Evolutionary conservation across 2,329 filamentous ascomycete genomes (phyloP).

Genomic region (Xylariaceae sp.): DNA sequence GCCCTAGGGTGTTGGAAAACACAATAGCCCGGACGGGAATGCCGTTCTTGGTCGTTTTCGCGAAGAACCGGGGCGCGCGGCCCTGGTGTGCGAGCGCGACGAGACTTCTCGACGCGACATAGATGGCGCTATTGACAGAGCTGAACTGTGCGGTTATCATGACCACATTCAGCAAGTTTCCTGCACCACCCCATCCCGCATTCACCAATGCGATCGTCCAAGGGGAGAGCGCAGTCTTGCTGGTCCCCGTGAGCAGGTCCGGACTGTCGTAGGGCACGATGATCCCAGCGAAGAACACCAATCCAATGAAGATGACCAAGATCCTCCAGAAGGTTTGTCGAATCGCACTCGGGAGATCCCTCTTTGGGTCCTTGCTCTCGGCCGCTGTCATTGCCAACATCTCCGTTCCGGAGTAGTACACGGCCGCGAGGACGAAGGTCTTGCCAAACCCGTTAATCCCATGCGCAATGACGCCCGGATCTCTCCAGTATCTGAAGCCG

Average conservation of each 20-base stretch:
- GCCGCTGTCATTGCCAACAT: constrained; percentile 46
- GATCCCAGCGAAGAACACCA: constrained; percentile 44
- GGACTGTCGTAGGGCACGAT: constrained; percentile 43
- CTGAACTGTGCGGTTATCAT: constrained; percentile 46
- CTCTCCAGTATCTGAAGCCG: constrained; percentile 44
- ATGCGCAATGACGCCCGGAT: constrained; percentile 44
- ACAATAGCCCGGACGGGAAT: constrained; percentile 39
- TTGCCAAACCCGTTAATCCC: constrained; percentile 46
- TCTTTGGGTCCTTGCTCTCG: constrained; percentile 43
- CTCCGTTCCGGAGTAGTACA: constrained; percentile 47
- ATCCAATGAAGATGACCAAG: constrained; percentile 42
- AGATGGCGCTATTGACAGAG: constrained; percentile 44
- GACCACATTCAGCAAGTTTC: constrained; percentile 44
- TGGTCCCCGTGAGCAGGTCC: constrained; percentile 44
- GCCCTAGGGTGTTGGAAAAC: constrained; percentile 42
- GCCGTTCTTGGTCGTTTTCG: constrained; percentile 38
- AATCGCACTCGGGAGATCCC: constrained; percentile 41
- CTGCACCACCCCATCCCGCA: constrained; percentile 39
- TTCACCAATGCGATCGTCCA: constrained; percentile 42
- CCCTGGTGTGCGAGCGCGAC: constrained; percentile 38
- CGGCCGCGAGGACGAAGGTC: constrained; percentile 45
- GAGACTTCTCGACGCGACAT: constrained; percentile 41
- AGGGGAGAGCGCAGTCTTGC: constrained; percentile 41
- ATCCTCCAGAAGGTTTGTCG: constrained; percentile 43
- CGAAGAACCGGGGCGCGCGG: constrained; percentile 40